phyloP scores from a whole-genome alignment of 2,329 filamentous ascomycete species.

The Colletotrichum sp. region DNA sequence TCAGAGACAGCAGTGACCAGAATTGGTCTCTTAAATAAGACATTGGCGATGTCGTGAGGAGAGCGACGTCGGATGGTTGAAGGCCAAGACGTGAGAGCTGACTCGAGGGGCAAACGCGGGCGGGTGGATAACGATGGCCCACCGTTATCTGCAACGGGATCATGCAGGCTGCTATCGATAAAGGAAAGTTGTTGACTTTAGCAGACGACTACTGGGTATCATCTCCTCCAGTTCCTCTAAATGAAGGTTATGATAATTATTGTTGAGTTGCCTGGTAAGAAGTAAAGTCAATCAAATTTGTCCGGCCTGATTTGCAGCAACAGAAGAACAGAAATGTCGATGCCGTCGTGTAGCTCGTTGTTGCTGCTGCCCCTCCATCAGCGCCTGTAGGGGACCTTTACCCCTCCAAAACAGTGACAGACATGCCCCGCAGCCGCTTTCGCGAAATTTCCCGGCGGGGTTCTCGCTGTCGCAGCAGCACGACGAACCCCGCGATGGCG shows the following conservation, averaged over 20 bases:
- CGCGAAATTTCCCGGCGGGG: neutral
- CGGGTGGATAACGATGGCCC: conserved; percentile 14
- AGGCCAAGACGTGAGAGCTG: neutral
- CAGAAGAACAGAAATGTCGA: neutral
- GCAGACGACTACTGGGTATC: accelerated
- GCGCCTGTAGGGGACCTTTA: neutral
- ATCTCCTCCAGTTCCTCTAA: accelerated
- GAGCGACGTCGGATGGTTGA: conserved; percentile 18
- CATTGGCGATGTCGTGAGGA: neutral
- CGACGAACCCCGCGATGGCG: conserved; percentile 2
- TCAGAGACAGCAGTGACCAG: neutral
- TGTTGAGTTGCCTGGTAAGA: neutral
- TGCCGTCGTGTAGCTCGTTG: neutral
- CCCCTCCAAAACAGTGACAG: neutral
- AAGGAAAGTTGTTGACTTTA: neutral
- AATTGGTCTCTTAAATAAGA: neutral
- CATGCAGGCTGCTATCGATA: neutral
- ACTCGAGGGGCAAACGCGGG: conserved; percentile 15
- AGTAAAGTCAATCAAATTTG: accelerated
- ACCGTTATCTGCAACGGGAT: conserved; percentile 18
- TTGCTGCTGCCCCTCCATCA: neutral
- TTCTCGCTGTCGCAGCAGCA: neutral
- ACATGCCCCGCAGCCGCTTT: neutral
- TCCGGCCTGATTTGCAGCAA: accelerated
- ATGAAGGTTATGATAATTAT: no score